These are phyloP conservation scores for Aspergillus persii DNA, from an alignment of 2,329 filamentous ascomycete species.

Conservation along the genomic window DNA sequence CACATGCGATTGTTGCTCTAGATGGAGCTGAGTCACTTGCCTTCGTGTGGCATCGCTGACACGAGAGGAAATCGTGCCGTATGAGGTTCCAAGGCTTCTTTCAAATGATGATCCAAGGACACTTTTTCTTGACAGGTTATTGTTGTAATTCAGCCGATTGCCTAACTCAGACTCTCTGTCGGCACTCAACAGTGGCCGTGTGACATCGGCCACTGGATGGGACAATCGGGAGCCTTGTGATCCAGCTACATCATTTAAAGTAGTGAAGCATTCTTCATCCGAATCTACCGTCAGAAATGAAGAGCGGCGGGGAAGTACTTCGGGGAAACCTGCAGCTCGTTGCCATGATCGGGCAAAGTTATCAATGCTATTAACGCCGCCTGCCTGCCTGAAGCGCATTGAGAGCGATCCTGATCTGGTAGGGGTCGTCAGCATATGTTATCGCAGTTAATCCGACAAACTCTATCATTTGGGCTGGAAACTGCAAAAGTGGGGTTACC, in stretches of 20 bases:
- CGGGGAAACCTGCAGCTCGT: conserved; percentile 81
- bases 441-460: not conserved
- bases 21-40: conserved; percentile 53
- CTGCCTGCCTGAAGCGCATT: conserved; percentile 62
- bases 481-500: conserved; percentile 8
- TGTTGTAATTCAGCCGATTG: conserved; percentile 7
- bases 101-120: conserved; percentile 58
- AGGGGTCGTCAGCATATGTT: not conserved
- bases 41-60: conserved; percentile 57
- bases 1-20: conserved; percentile 50
- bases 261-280: conserved; percentile 45
- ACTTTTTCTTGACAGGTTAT: conserved; percentile 18
- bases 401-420: conserved; percentile 40
- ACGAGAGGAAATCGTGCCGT: conserved; percentile 58
- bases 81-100: conserved; percentile 67
- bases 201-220: conserved; percentile 27
- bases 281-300: conserved; percentile 64
- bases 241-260: conserved; percentile 20
- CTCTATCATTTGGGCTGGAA: not conserved
- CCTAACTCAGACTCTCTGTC: conserved; percentile 29
- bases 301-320: conserved; percentile 76
- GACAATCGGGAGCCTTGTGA: conserved; percentile 22
- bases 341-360: conserved; percentile 93
- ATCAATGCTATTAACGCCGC: conserved; percentile 89
- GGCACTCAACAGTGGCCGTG: conserved; percentile 28